Evolutionary conservation across 2,329 filamentous ascomycete genomes (phyloP), one percentile per base, ranked within the genome.

Genomic region (Exophiala bonariae): DNA sequence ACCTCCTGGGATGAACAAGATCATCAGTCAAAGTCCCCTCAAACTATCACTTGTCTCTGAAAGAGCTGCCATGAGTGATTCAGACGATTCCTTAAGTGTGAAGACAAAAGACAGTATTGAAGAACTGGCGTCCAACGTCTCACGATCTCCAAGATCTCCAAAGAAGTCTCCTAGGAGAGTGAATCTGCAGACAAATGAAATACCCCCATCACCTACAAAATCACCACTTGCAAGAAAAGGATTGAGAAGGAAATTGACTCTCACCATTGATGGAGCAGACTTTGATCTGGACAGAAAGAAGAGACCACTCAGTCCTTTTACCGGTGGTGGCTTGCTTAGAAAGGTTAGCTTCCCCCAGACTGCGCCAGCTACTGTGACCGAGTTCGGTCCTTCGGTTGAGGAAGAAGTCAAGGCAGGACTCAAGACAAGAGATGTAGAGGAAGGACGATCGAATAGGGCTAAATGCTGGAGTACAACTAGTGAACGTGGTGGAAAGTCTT

Each of bases 271-370:
- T 41, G 47, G 48, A 2, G 44, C 47, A 4, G 35, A 54, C 14
- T 53, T 53, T 16, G 44, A 56, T 26, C 10, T 49, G 7, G 51
- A 53, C 23, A 43, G 33, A 17, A 50, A 32, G 34, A 44, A 38
- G 26, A 37, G 49, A 13, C 53, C 55, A n/a, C 31, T 54, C 26
- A 59, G 57, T 32, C 55, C 57, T 5, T 59, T 59, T 36, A 58
- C 44, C 3, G 45, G 47, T 39, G 49, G 50, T 20, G 57, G 57
- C 10, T 35, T 56, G 37, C 51, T 59, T 38, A 45, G 57, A 48
- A 54, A 49, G 38, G 46, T 52, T 14, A 39, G 16, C 23, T 14
- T 44, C n/a, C 44, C 49, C 9, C 46, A 40, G 13, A 50, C 46
- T 16, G 51, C 44, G 3, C 52, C 54, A 36, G 41, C 46, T 10